Conservation (phyloP, 192 early-diverging fungal genomes). For the Backusella westeae region DNA sequence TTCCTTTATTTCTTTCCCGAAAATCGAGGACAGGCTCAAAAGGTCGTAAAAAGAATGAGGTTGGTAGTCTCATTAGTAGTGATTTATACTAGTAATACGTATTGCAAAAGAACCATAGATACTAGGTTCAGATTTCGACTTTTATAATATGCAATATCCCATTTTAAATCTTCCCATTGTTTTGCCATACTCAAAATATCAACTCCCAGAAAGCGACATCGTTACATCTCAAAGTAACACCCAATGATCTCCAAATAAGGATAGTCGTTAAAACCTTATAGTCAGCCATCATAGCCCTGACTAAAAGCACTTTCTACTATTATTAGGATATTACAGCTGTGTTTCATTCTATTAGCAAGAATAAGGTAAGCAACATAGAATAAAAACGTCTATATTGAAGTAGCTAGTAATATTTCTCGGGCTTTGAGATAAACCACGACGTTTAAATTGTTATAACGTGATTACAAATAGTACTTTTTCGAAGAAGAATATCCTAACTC, state of each 20-base stretch:
- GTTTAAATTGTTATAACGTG: not conserved
- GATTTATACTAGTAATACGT: slow-evolving; percentile 1
- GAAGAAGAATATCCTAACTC: not conserved
- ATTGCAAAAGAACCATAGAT: not conserved
- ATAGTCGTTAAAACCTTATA: not conserved
- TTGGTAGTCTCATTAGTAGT: not conserved
- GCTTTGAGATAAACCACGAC: not conserved
- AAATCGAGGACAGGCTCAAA: not conserved
- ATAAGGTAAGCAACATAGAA: not conserved
- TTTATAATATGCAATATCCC: not conserved
- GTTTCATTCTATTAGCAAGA: not conserved
- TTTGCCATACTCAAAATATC: not conserved
- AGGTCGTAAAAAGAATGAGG: not conserved
- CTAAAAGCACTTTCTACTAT: not conserved
- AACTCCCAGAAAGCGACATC: not conserved
- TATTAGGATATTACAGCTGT: not conserved
- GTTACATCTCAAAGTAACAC: not conserved
- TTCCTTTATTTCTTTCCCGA: not conserved
- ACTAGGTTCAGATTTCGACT: not conserved
- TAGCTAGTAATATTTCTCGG: not conserved
- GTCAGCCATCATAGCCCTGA: not conserved
- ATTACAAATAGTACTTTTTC: not conserved
- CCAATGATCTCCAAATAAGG: not conserved
- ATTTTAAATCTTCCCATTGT: not conserved
- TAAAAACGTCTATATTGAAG: not conserved